Percentiles rank a stretch among this genome's conserved stretches.
Conservation (phyloP, 768 basidiomycete species). For the Mycena venus region DNA sequence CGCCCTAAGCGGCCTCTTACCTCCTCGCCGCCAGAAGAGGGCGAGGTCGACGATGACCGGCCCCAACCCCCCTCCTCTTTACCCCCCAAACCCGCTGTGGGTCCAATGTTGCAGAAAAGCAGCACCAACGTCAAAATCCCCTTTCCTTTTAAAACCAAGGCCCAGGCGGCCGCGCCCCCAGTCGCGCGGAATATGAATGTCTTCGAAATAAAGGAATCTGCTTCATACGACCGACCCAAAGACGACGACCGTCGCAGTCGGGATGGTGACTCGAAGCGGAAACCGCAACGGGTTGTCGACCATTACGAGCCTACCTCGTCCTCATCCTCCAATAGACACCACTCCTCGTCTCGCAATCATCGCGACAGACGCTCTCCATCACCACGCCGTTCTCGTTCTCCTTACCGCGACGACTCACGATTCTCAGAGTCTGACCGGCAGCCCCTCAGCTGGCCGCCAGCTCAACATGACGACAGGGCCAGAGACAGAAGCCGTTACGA, state of each 20-base stretch:
- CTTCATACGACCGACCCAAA: slow-evolving; percentile 54
- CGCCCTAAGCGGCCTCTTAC: slow-evolving; percentile 69
- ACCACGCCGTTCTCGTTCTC: slow-evolving; percentile 13
- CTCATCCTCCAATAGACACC: slow-evolving; percentile 35
- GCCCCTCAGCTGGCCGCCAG: slow-evolving; percentile 7
- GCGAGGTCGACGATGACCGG: slow-evolving; percentile 78
- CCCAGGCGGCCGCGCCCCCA: slow-evolving; percentile 31
- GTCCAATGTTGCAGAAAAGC: slow-evolving; percentile 2
- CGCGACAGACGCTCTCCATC: slow-evolving; percentile 37
- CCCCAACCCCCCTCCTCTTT: slow-evolving; percentile 33
- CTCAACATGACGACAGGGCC: not conserved
- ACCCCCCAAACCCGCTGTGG: slow-evolving; percentile 48
- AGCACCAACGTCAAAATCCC: slow-evolving; percentile 69
- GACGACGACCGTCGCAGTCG: slow-evolving; percentile 61
- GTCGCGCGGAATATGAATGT: slow-evolving; percentile 37
- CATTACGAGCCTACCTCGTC: slow-evolving; percentile 58
- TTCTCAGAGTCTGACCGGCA: slow-evolving; percentile 26
- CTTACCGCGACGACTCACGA: slow-evolving; percentile 1
- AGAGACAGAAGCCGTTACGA: slow-evolving; percentile 23
- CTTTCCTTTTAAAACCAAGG: slow-evolving; percentile 82
- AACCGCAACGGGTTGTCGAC: slow-evolving; percentile 37
- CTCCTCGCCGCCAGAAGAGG: slow-evolving; percentile 82
- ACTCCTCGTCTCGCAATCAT: slow-evolving; percentile 39
- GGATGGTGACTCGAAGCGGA: slow-evolving; percentile 51
- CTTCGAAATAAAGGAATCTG: slow-evolving; percentile 35